Conservation (phyloP, 176 grass and related monocot genomes). For the Zizania latifolia region DNA sequence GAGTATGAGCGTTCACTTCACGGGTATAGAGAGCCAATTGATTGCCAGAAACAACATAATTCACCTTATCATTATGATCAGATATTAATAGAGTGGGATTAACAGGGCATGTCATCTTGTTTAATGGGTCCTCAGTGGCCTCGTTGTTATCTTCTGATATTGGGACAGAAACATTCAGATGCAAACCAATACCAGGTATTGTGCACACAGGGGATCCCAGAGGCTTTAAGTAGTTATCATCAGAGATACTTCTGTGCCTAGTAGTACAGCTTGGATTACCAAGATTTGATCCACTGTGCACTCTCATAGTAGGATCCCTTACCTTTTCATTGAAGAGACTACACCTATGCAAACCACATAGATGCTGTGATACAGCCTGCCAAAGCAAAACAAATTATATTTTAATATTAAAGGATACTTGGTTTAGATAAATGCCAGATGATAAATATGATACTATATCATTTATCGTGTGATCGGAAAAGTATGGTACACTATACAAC, state of each 20-base stretch:
- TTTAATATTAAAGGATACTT: neutral
- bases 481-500: neutral
- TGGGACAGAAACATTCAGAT: constrained; percentile 69
- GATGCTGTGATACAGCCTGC: constrained; percentile 61
- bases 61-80: constrained; percentile 15
- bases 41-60: neutral
- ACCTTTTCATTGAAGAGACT: constrained; percentile 80
- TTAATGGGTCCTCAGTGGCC: too few relatives aligned
- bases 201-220: constrained; percentile 41
- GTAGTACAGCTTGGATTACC: constrained; percentile 32
- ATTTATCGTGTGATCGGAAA: too few relatives aligned
- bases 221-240: constrained; percentile 45
- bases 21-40: neutral
- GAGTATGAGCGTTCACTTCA: constrained; percentile 13
- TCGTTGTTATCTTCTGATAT: constrained; percentile 60
- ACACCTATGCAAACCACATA: constrained; percentile 62
- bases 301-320: constrained; percentile 21
- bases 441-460: neutral
- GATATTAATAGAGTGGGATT: constrained; percentile 30
- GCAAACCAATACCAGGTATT: constrained; percentile 87
- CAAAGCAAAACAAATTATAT: constrained; percentile 19
- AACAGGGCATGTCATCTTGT: constrained; percentile 8
- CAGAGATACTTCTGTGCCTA: constrained; percentile 47
- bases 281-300: constrained; percentile 16
- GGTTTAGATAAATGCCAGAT: neutral